Percentiles rank a stretch among this genome's conserved stretches.
phyloP scores from a whole-genome alignment of 2,329 filamentous ascomycete species.

The Cercospora zeina region DNA sequence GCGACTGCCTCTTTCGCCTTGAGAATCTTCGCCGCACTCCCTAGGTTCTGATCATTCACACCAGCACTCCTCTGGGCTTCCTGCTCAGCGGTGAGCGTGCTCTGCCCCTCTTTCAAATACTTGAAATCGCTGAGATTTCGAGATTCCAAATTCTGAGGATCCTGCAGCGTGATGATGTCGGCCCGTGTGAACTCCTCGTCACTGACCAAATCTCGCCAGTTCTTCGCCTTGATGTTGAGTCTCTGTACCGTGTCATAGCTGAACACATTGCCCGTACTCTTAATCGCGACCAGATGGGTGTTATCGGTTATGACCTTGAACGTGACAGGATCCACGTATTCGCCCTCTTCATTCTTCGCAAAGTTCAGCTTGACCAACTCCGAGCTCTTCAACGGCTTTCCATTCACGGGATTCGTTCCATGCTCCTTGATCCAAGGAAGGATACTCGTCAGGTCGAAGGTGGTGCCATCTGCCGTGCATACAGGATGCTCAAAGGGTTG shows the following conservation, averaged over 20 bases:
- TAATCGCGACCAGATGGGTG: slow-evolving; percentile 89
- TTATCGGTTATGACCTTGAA: slow-evolving; percentile 98
- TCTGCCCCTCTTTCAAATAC: slow-evolving; percentile 77
- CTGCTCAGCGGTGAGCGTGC: slow-evolving; percentile 67
- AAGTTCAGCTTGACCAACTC: slow-evolving; percentile 92
- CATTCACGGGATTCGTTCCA: slow-evolving; percentile 86
- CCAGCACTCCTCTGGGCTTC: slow-evolving; percentile 60
- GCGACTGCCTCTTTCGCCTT: slow-evolving; percentile 94
- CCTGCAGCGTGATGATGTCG: slow-evolving; percentile 94
- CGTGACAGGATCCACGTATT: slow-evolving; percentile 93
- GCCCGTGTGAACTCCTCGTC: slow-evolving; percentile 83
- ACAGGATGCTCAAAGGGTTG: slow-evolving; percentile 95
- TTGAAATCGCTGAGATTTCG: slow-evolving; percentile 86
- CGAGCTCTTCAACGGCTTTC: slow-evolving; percentile 71
- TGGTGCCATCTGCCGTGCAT: slow-evolving; percentile 81
- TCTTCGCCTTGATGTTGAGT: slow-evolving; percentile 94
- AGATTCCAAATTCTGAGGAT: slow-evolving; percentile 83
- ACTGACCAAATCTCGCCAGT: slow-evolving; percentile 87
- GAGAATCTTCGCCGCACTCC: slow-evolving; percentile 77
- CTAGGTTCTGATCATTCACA: slow-evolving; percentile 78
- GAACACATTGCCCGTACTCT: slow-evolving; percentile 89
- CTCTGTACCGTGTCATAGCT: slow-evolving; percentile 93
- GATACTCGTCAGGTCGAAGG: slow-evolving; percentile 95
- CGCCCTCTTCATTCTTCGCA: slow-evolving; percentile 83
- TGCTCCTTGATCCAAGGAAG: slow-evolving; percentile 92